Evolutionary conservation across 2,329 filamentous ascomycete species (phyloP).

Genomic region (Aspergillus fructus): DNA sequence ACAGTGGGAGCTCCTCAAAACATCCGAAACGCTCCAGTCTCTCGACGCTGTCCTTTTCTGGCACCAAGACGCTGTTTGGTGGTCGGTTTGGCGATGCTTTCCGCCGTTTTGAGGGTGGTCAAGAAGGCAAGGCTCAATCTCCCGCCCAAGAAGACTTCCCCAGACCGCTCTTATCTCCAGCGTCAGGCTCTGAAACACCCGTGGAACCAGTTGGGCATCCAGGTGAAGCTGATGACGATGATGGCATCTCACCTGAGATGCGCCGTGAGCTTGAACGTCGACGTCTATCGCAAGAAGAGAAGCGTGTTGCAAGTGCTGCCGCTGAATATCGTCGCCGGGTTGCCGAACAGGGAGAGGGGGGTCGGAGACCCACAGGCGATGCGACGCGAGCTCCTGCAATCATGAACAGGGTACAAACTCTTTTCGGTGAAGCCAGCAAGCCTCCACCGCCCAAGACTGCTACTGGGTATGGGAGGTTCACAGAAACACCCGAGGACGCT

Average conservation of each 20-base stretch:
- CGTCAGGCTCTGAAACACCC: conserved; percentile 70
- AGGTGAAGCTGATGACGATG: conserved; percentile 49
- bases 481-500: conserved; percentile 50
- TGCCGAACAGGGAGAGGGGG: conserved; percentile 58
- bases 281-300: conserved; percentile 81
- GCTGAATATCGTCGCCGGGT: conserved; percentile 82
- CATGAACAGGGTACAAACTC: conserved; percentile 82
- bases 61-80: conserved; percentile 78
- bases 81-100: conserved; percentile 93
- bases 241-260: conserved; percentile 79
- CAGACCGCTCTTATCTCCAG: conserved; percentile 52
- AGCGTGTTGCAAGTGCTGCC: conserved; percentile 81
- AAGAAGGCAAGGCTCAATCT: conserved; percentile 33
- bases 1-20: conserved; percentile 57
- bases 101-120: conserved; percentile 74
- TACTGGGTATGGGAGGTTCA: conserved; percentile 86
- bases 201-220: conserved; percentile 68
- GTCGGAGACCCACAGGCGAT: conserved; percentile 48
- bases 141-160: conserved; percentile 46
- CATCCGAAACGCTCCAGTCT: conserved; percentile 73
- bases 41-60: conserved; percentile 65
- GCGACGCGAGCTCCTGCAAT: conserved; percentile 74
- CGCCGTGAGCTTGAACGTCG: conserved; percentile 83
- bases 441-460: conserved; percentile 67
- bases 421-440: conserved; percentile 73